A percentile compares a stretch with the other conserved stretches of the same genome.
Evolutionary conservation across 2,329 filamentous ascomycete genomes (phyloP).

Genomic region (Lachnellula arida): DNA sequence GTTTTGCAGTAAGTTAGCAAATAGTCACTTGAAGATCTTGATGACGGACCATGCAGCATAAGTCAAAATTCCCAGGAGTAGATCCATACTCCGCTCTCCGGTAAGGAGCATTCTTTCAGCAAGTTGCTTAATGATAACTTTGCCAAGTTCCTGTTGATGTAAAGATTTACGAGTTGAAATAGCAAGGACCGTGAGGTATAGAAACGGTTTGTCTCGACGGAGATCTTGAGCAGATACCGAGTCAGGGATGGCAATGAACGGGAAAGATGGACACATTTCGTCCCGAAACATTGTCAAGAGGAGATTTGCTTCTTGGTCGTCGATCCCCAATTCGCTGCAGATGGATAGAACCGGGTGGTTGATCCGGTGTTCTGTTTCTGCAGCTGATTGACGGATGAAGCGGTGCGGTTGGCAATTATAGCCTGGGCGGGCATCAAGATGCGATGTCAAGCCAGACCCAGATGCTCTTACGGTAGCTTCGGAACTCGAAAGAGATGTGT

Average conservation of each 20-base stretch:
- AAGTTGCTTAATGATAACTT: constrained; percentile 12
- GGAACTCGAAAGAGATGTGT: neutral
- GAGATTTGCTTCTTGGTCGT: constrained; percentile 6
- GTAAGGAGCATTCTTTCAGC: constrained; percentile 14
- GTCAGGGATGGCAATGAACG: constrained; percentile 19
- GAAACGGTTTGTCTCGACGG: constrained; percentile 13
- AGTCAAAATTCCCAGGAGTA: constrained; percentile 14
- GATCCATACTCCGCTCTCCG: constrained; percentile 14
- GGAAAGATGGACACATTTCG: constrained; percentile 18
- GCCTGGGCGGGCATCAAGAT: too few species aligned
- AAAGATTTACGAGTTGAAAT: constrained; percentile 6
- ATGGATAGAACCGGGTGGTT: neutral
- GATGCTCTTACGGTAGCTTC: too few species aligned
- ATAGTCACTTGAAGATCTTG: neutral
- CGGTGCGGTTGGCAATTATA: too few species aligned
- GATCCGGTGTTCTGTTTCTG: constrained; percentile 4
- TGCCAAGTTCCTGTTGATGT: constrained; percentile 8
- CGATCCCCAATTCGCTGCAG: constrained; percentile 2
- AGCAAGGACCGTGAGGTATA: constrained; percentile 19
- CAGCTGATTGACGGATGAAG: neutral
- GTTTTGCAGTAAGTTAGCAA: neutral
- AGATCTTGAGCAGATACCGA: constrained; percentile 5
- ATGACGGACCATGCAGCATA: constrained; percentile 16
- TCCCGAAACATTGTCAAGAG: constrained; percentile 14
- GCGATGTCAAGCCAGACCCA: too few species aligned